Base-by-base conservation (phyloP, 2,329 filamentous ascomycete genomes). In the Fonsecaea pedrosoi region DNA sequence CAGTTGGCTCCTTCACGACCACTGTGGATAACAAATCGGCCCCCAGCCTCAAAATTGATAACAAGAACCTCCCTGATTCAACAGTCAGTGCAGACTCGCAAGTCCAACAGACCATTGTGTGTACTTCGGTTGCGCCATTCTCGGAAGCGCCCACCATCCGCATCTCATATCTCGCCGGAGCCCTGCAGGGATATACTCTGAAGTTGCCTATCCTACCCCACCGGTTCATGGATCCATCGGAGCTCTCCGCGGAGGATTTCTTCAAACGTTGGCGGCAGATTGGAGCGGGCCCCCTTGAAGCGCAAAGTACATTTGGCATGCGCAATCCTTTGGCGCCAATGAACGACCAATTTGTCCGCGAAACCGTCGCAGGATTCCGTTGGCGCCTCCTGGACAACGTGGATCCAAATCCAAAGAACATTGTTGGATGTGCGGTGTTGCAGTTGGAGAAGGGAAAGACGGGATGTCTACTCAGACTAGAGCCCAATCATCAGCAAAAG, bases 211-310 rank as follows among this genome's bases (percentile, higher is more conserved):
- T 99, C 3, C 83, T 92, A 0, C 87, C 94, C 62, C 94, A 98
- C 80, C 97, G 97, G 77, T 99, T 97, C 76, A 97, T 98, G 93
- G 94, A 97, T 70, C 88, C 92, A 0, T 94, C 95, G 0, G 90
- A 95, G 64, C 83, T 99, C 45, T 87, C 87, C 6, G 88, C 90
- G 0, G 95, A 99, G 60, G 95, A 99, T 76, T 99, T 98, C 80
- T 99, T 99, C 86, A 97, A 96, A 84, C 86, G 96, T 60, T 99
- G 95, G 95, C 96, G 97, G 84, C 95, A 99, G 80, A 98, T 99
- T 73, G 95, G 95, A 12, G 92, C 91, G 4, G 87, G 88, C 1
- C 90, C 94, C 0, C 87, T 96, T 35, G 96, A 99, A 78, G 89
- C 92, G 0, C 95, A 99, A 77, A 86, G 86, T 56, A 92, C 98